Percentiles rank a stretch among this genome's conserved stretches.
phyloP scores from a whole-genome alignment of 805 yeast genomes.

The Ogataea glucozyma region DNA sequence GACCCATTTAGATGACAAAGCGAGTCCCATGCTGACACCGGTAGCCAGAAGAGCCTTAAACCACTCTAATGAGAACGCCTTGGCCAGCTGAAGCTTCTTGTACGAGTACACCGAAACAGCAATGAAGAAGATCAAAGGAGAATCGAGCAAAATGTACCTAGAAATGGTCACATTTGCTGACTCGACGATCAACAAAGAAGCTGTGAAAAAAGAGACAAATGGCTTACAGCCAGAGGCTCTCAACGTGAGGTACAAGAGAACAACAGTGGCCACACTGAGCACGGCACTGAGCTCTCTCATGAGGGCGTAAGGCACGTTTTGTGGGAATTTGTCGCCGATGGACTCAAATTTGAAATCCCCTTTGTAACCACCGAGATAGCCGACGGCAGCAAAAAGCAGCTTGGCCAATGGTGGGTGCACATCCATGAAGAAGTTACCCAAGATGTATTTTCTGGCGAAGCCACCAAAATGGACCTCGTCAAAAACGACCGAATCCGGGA shows the following conservation, averaged over 20 bases:
- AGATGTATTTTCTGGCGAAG: constrained; percentile 87
- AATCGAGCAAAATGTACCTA: constrained; percentile 71
- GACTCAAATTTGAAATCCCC: constrained; percentile 68
- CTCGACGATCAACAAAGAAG: constrained; percentile 60
- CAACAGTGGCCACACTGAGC: constrained; percentile 66
- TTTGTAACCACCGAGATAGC: constrained; percentile 63
- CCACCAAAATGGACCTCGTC: constrained; percentile 99
- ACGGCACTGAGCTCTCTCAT: constrained; percentile 74
- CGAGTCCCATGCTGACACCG: constrained; percentile 70
- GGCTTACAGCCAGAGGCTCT: constrained; percentile 73
- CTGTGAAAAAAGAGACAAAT: constrained; percentile 56
- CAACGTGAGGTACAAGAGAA: constrained; percentile 66
- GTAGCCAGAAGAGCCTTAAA: constrained; percentile 61
- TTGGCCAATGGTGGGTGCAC: constrained; percentile 89
- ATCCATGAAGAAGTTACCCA: constrained; percentile 75
- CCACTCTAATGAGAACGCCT: constrained; percentile 61
- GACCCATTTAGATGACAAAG: constrained; percentile 80
- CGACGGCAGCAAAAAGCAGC: constrained; percentile 74
- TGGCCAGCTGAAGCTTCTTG: constrained; percentile 64
- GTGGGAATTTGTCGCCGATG: constrained; percentile 67
- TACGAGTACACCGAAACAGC: constrained; percentile 67
- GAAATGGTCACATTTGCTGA: constrained; percentile 71
- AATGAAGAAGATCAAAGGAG: constrained; percentile 76
- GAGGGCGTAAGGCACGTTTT: constrained; percentile 57
- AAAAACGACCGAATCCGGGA: constrained; percentile 87